Base-by-base conservation (phyloP, 768 basidiomycete species). In the Tulasnella calospora region DNA sequence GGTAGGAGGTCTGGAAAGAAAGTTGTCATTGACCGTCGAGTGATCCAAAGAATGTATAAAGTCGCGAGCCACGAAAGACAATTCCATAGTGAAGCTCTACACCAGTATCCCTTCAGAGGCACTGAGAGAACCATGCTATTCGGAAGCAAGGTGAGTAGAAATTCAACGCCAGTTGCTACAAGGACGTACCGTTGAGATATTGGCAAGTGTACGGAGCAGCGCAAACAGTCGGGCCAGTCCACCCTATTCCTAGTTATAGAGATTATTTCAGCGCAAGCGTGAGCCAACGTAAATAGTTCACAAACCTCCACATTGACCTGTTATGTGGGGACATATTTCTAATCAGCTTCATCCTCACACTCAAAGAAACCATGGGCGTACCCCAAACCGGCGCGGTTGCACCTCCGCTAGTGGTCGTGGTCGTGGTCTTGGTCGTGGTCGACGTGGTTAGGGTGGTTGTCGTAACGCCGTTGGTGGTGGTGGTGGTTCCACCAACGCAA, bases 141-240 rank as follows among this genome's bases (percentile, higher is more conserved):
- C 17, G 30, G 30, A 30, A 61, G 19, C 0, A 9, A 61, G 30
- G 57, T 61, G 3, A 61, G 3, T 61, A 9, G 21, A 1, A 27
- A 27, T 30, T 4, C n/a, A 1, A 47, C 46, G 0, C 2, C 46
- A 21, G 46, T 23, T 61, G 27, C n/a, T 41, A 13, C n/a, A n/a
- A 41, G 41, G 51, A 55, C 51, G n/a, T 55, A 55, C 51, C 76
- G 46, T 77, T 77, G 23, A 30, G 44, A 21, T 69, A 30, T 13
- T 40, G 9, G 61, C 76, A 77, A 30, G 55, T 77, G 57, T n/a
- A 69, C 2, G 57, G 57, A 69, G 76, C 23, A 3, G 67, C 76
- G 57, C 76, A 77, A 15, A 71, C 67, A 17, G 76, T 77, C 6
- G 76, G 76, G 17, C 76, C 76, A 41, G 76, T 77, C 9, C 38